Evolutionary conservation across 2,329 filamentous ascomycete species (phyloP), one percentile per base, ranked within the genome.

Genomic region (Elsinoe perseae): DNA sequence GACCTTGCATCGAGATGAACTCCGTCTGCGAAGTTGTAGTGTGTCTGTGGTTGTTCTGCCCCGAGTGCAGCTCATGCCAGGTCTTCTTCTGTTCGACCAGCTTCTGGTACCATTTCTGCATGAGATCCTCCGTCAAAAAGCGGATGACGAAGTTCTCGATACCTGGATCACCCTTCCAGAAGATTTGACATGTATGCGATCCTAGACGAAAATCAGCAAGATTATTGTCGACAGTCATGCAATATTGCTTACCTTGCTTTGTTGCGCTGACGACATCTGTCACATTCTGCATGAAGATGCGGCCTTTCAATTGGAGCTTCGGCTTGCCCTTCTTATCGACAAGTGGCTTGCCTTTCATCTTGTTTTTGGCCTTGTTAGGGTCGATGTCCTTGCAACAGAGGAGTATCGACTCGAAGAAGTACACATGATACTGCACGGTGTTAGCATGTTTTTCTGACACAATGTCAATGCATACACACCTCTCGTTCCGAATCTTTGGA

Each of bases 231-330:
- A 48, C 5, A 25, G 38, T 1, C 5, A 23, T 8, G 14, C 12
- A 23, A 10, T 21, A 54, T 34, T 30, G 68, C 80, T 68, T 81
- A 95, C 91, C 90, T 72, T 89, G 88, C 70, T 91, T 95, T 50
- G 86, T 84, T 58, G 93, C 77, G 16, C 87, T 91, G 40, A 95
- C 77, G n/a, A 95, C 85, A 69, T 96, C 89, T 36, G 91, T 97
- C 56, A 98, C 92, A 67, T 98, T 98, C 63, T 91, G 90, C 91
- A 98, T 97, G 74, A 96, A 97, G 65, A 98, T 98, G 53, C 93
- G 84, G 36, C 93, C 93, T 72, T 98, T 98, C 27, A 98, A 79
- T 71, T 96, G 91, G 59, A 97, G 78, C 63, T 80, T 81, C 25
- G 78, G 74, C 72, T 92, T 95, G 40, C 86, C 86, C 64, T 82